These are phyloP conservation scores for Wickerhamiella dianesei DNA, from an alignment of 805 yeast species.

Conservation along the genomic window DNA sequence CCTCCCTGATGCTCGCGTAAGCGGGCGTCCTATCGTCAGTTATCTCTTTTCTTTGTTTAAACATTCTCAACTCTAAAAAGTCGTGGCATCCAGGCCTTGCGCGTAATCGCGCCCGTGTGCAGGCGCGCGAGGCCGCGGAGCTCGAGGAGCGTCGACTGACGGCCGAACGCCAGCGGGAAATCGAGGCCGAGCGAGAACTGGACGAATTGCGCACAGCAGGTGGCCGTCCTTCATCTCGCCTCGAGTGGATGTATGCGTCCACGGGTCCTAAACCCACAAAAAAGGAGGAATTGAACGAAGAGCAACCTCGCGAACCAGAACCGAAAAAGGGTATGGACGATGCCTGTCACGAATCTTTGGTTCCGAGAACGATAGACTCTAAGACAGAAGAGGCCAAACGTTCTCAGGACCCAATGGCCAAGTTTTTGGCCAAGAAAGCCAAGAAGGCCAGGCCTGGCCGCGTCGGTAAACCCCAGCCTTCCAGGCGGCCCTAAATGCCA, in stretches of 20 bases:
- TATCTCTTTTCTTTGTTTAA: neutral
- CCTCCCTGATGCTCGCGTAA: too few species aligned
- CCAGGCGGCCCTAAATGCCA: too few species aligned
- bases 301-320: neutral
- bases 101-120: slow-evolving; percentile 73
- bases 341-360: too few species aligned
- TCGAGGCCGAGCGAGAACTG: slow-evolving; percentile 46
- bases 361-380: too few species aligned
- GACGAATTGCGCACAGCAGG: slow-evolving; percentile 32
- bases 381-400: neutral
- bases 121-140: slow-evolving; percentile 69
- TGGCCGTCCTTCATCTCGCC: slow-evolving; percentile 8
- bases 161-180: slow-evolving; percentile 49
- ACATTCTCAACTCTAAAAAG: slow-evolving; percentile 59
- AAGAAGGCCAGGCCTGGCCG: too few species aligned
- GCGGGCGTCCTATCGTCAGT: too few species aligned
- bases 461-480: too few species aligned
- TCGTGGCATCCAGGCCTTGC: slow-evolving; percentile 92
- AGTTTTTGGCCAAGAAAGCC: neutral
- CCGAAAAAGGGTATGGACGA: neutral
- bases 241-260: slow-evolving; percentile 80
- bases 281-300: neutral
- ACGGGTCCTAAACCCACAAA: slow-evolving; percentile 1
- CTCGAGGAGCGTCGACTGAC: slow-evolving; percentile 55
- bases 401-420: neutral